Base-by-base conservation (phyloP, 169 alveolate genomes). In the Eimeria maxima region DNA sequence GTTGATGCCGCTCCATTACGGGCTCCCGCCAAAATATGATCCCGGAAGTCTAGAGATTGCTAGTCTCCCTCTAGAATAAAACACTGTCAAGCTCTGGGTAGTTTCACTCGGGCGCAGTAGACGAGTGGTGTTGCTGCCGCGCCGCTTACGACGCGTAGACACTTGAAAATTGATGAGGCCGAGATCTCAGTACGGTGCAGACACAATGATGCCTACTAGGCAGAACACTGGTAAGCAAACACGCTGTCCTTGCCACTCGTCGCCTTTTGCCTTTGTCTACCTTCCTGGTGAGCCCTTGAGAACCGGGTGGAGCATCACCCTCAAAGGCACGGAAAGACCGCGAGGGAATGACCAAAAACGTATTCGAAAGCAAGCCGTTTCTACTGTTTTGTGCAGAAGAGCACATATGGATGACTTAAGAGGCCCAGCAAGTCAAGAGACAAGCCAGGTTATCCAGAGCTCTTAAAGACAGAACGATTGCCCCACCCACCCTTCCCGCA, bases 401-500 rank as follows among this genome's bases (percentile, higher is more conserved):
- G 47, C 90, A 81, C 90, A 81, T 14, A 55, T 16, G 90, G 16
- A 24, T 44, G 45, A 24, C 47, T 81, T 81, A 27, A 33, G 55
- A 50, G 50, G 63, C 42, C 27, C 29, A 55, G 27, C 18, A 47
- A n/a, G 90, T 14, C 44, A 53, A 60, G 90, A 14, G 90, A 55
- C 69, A 81, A 29, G 90, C 50, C 44, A 76, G 65, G 50, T 4
- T 53, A 53, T 18, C 27, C 73, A 45, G 44, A 55, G 71, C 44
- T 50, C 20, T 47, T 29, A 45, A 29, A 27, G 90, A 81, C 74
- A 81, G 74, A 81, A 24, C 50, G 74, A 29, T 47, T 81, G 90
- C 90, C 90, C 90, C 73, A 81, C 74, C 90, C 90, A 74, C 38
- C 60, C 86, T 74, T 74, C 86, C 86, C 63, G 86, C 38, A 60